Base-by-base conservation (phyloP, 305 asterid genomes). In the Fraxinus sp. region DNA sequence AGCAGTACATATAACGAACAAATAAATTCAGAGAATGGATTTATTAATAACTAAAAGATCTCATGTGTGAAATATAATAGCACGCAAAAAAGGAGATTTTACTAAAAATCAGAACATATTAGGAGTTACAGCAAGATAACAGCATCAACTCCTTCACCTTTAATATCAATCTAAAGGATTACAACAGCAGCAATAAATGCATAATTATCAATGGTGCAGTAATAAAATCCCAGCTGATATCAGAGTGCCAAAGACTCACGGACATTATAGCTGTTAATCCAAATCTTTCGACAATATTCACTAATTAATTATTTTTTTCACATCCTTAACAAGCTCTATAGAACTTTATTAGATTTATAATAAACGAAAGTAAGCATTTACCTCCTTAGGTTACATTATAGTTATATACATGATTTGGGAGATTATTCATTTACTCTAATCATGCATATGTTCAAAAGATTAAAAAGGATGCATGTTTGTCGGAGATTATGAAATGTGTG, bases 361-460 rank as follows among this genome's bases (percentile, higher is more conserved):
- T 46, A 46, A 46, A 46, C 18, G 16, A 46, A 46, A 46, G 57
- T 46, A 46, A 74, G 70, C 41, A 35, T 74, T 57, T 22, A 66
- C 20, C 18, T 68, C 18, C 39, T 68, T 13, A 28, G 39, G 74
- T 26, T 66, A 66, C 74, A 11, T 55, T 55, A 55, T 55, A 57
- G 68, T 18, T 57, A 57, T 57, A 57, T 18, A 28, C 68, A 6
- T 7, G 28, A 57, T 18, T 32, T 5, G 84, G 66, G 33, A 62
- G 78, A 68, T 13, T 77, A 86, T 83, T 83, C 79, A 83, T 76
- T 66, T 81, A 85, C 80, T 79, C 82, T 83, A 74, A 83, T 83
- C 44, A 80, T 78, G 79, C 71, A 75, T 77, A 83, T 49, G 73
- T 81, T 55, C 83, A 86, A 78, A 83, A 75, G 81, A 85, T 86